Evolutionary conservation across 177 flowering plant species (phyloP).

Genomic region (Vitis hybrid): DNA sequence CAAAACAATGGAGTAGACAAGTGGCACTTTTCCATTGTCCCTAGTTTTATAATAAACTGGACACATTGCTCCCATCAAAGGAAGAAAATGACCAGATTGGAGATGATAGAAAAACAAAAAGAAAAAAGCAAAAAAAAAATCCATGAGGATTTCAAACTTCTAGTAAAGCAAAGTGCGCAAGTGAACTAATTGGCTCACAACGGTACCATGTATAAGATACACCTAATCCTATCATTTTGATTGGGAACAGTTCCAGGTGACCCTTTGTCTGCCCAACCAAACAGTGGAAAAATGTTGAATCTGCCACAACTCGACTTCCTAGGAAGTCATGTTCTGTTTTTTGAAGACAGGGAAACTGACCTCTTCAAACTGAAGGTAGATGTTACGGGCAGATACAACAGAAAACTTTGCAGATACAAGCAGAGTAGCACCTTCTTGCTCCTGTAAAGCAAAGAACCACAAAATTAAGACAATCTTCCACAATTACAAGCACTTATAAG

Average conservation of each 20-base stretch:
- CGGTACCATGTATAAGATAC: background rate
- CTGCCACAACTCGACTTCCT: background rate
- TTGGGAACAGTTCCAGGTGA: background rate
- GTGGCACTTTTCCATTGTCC: too few relatives aligned
- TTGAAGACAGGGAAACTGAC: constrained; percentile 31
- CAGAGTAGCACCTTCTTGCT: constrained; percentile 91
- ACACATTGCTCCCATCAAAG: too few relatives aligned
- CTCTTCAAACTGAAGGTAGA: constrained; percentile 89
- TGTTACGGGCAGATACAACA: constrained; percentile 74
- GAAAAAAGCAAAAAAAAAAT: too few relatives aligned
- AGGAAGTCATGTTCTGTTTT: background rate
- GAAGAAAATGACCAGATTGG: too few relatives aligned
- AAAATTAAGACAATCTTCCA: background rate
- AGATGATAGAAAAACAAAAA: too few relatives aligned
- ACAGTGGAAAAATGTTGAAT: background rate
- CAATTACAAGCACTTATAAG: too few relatives aligned
- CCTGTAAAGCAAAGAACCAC: constrained; percentile 39
- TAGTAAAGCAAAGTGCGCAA: too few relatives aligned
- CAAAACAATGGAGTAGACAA: too few relatives aligned
- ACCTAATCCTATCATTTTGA: background rate
- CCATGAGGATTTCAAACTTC: too few relatives aligned
- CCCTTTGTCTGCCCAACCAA: background rate
- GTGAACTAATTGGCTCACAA: too few relatives aligned
- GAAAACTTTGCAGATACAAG: constrained; percentile 87
- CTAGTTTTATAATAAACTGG: too few relatives aligned